These are phyloP conservation scores for Fusarium mundagurra DNA, from an alignment of 2,329 filamentous ascomycete genomes.

Conservation along the genomic window DNA sequence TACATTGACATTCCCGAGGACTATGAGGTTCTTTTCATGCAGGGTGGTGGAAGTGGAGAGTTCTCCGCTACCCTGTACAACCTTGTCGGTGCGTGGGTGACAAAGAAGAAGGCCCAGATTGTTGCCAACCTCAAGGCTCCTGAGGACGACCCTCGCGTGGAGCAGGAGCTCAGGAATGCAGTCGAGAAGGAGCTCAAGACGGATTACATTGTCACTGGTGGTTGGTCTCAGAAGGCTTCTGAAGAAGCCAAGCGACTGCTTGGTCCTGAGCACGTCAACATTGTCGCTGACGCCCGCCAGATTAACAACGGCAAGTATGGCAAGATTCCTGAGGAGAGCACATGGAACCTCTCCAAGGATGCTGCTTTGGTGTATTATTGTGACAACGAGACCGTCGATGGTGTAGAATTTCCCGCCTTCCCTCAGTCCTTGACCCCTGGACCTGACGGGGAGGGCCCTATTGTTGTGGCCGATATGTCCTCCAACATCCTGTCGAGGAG, in stretches of 20 bases:
- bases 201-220: slow-evolving; percentile 91
- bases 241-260: slow-evolving; percentile 84
- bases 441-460: slow-evolving; percentile 70
- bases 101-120: slow-evolving; percentile 70
- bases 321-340: slow-evolving; percentile 78
- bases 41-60: slow-evolving; percentile 85
- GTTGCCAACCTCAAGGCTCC: slow-evolving; percentile 62
- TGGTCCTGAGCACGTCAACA: slow-evolving; percentile 81
- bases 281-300: slow-evolving; percentile 72
- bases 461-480: slow-evolving; percentile 92
- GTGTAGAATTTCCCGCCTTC: slow-evolving; percentile 85
- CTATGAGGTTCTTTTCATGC: slow-evolving; percentile 90
- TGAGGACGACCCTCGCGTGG: slow-evolving; percentile 59
- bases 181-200: slow-evolving; percentile 78
- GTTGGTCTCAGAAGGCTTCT: slow-evolving; percentile 87
- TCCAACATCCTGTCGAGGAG: slow-evolving; percentile 90
- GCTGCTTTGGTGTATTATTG: slow-evolving; percentile 87
- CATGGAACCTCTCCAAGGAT: slow-evolving; percentile 77
- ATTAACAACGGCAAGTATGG: slow-evolving; percentile 84
- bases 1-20: slow-evolving; percentile 85
- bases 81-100: slow-evolving; percentile 84
- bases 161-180: slow-evolving; percentile 69
- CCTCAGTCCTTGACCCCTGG: slow-evolving; percentile 70
- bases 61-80: slow-evolving; percentile 89
- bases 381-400: slow-evolving; percentile 94